Base-by-base conservation (phyloP, 257 asterid genomes). In the Paraleonurus japonicus region DNA sequence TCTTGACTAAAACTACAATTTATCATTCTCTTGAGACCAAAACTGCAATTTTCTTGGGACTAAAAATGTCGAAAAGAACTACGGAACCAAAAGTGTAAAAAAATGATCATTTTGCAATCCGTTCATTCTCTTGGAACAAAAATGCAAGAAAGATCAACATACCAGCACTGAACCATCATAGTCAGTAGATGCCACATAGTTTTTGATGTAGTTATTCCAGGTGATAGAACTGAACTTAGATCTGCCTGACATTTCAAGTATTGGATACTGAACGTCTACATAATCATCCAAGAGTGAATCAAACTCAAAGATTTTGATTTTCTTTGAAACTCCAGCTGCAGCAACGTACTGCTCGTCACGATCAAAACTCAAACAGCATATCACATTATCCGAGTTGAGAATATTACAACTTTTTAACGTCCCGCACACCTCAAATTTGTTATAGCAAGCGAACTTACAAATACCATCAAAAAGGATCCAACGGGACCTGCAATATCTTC, bases 141-240 rank as follows among this genome's bases (percentile, higher is more conserved):
- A n/a, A n/a, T n/a, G n/a, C n/a, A n/a, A n/a, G n/a, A n/a, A n/a
- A n/a, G n/a, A n/a, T n/a, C n/a, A n/a, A n/a, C n/a, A n/a, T 37
- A 84, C 90, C 90, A 85, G 79, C 65, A 87, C 90, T 6, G 74
- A 10, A 50, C 93, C 93, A 33, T 83, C 86, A 27, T 81, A 83
- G 51, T 87, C 89, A 0, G 83, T 27, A 4, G 90, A 85, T 37
- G 80, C 90, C 63, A 87, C 41, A 76, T 83, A 80, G 65, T 69
- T 87, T 33, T 53, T 78, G 75, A 87, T 83, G 78, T 85, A 80
- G 27, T 23, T 70, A 75, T 87, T 87, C 93, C 93, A 87, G 79
- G 86, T 78, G 53, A 85, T 54, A 24, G 86, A 83, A 58, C 86
- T 87, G n/a, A 87, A 55, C 81, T 75, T 83, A 1, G 90, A 81